Evolutionary conservation across 1,284 basidiomycete genomes (phyloP), one percentile per base, ranked within the genome.

Genomic region (Ceratobasidium sp.): DNA sequence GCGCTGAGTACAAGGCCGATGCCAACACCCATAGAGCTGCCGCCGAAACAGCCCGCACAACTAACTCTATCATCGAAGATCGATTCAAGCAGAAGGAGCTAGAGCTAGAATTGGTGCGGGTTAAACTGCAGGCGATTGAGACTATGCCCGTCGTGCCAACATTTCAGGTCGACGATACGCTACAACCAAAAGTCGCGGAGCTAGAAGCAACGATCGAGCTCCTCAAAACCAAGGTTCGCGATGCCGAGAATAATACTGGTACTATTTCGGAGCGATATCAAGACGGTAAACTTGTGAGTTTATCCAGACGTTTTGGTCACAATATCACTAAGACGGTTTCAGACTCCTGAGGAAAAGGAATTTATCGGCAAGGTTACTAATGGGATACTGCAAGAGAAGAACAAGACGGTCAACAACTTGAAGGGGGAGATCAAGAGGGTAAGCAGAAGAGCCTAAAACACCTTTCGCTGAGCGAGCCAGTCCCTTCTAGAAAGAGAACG

Each of bases 401-500:
- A 70, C 66, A 57, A 54, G 43, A 30, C 41, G 16, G 38, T 58
- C 26, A 58, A 70, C 32, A 26, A 35, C 16, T 30, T 70, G 9
- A 54, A 54, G 7, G 66, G 66, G 16, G 66, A 70, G 35, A 21
- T 70, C 18, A 70, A 70, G 26, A 52, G 66, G 11, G 66, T 70
- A 38, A 58, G 66, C 47, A 44, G 3, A 35, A 21, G 23, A n/a
- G n/a, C n/a, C n/a, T n/a, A n/a, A n/a, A n/a, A n/a, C n/a, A n/a
- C n/a, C n/a, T n/a, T n/a, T n/a, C n/a, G n/a, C n/a, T n/a, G n/a
- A n/a, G n/a, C n/a, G n/a, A n/a, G n/a, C n/a, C n/a, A n/a, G n/a
- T n/a, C n/a, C n/a, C n/a, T n/a, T n/a, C n/a, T n/a, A 70, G 66
- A 70, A 70, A 58, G 66, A 70, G 21, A 70, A 38, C 54, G 66